Percentiles rank a stretch among this genome's conserved stretches.
Evolutionary conservation across 768 basidiomycete genomes (phyloP).

Genomic region (Leccinum arenicola): DNA sequence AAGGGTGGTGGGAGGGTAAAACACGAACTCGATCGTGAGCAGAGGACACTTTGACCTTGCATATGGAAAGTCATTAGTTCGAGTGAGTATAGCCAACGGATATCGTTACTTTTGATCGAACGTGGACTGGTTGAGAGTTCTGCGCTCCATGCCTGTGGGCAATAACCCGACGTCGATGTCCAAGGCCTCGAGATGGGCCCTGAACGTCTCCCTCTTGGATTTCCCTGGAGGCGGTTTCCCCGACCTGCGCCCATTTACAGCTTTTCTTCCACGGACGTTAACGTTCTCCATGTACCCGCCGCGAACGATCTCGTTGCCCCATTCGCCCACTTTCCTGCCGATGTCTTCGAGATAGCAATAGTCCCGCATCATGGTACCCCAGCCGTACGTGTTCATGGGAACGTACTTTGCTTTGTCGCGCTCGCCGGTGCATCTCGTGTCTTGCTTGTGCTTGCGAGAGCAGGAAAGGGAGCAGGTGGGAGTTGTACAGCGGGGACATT

Average conservation of each 20-base stretch:
- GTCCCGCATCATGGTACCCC: constrained; percentile 88
- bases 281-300: constrained; percentile 47
- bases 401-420: constrained; percentile 74
- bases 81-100: constrained; percentile 9
- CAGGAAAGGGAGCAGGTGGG: constrained; percentile 74
- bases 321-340: constrained; percentile 67
- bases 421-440: constrained; percentile 61
- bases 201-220: constrained; percentile 63
- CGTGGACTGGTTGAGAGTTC: constrained; percentile 73
- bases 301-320: constrained; percentile 67
- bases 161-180: constrained; percentile 77
- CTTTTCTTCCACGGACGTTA: constrained; percentile 19
- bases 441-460: constrained; percentile 63
- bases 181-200: constrained; percentile 60
- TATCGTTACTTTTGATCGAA: constrained; percentile 76
- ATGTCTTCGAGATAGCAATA: constrained; percentile 85
- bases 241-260: constrained; percentile 17
- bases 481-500: constrained; percentile 72
- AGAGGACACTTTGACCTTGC: constrained; percentile 63
- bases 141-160: constrained; percentile 78
- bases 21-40: constrained; percentile 71
- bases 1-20: constrained; percentile 55
- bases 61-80: constrained; percentile 13
- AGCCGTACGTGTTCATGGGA: constrained; percentile 79
- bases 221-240: constrained; percentile 34